Conservation (phyloP, 2,329 filamentous ascomycete genomes). For the Microsporum ferrugineum region DNA sequence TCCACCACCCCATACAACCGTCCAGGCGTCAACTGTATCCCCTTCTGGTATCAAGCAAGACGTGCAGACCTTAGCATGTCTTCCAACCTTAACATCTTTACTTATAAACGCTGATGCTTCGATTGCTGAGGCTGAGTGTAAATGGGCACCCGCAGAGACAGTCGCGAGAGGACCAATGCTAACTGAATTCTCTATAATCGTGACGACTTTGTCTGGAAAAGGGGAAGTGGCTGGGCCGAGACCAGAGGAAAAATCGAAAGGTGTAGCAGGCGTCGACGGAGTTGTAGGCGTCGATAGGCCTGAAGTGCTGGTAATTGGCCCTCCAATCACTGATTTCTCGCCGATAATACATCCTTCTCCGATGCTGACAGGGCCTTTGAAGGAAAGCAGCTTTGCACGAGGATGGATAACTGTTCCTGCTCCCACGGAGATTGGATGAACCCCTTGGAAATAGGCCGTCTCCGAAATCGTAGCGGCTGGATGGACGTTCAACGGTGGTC, state of each 20-base stretch:
- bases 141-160: slow-evolving; percentile 28
- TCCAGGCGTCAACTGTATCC: slow-evolving; percentile 52
- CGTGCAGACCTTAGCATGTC: slow-evolving; percentile 59
- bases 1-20: slow-evolving; percentile 58
- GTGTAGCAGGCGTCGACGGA: neutral
- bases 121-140: slow-evolving; percentile 29
- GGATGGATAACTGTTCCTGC: slow-evolving; percentile 77
- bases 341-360: slow-evolving; percentile 73
- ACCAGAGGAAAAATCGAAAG: neutral
- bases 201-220: neutral
- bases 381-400: slow-evolving; percentile 65
- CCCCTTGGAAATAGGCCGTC: slow-evolving; percentile 43
- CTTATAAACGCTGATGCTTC: slow-evolving; percentile 37
- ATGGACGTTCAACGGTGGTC: slow-evolving; percentile 28
- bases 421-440: slow-evolving; percentile 65
- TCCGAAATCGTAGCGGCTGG: slow-evolving; percentile 31
- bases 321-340: slow-evolving; percentile 45
- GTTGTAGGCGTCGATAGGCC: slow-evolving; percentile 3
- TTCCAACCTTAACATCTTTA: slow-evolving; percentile 24
- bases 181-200: slow-evolving; percentile 28
- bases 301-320: slow-evolving; percentile 28
- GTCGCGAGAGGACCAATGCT: slow-evolving; percentile 29
- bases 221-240: slow-evolving; percentile 1
- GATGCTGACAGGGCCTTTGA: slow-evolving; percentile 65
- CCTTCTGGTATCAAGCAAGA: slow-evolving; percentile 48